Conservation (phyloP, 768 basidiomycete genomes). For the Hypholoma fasciculare region DNA sequence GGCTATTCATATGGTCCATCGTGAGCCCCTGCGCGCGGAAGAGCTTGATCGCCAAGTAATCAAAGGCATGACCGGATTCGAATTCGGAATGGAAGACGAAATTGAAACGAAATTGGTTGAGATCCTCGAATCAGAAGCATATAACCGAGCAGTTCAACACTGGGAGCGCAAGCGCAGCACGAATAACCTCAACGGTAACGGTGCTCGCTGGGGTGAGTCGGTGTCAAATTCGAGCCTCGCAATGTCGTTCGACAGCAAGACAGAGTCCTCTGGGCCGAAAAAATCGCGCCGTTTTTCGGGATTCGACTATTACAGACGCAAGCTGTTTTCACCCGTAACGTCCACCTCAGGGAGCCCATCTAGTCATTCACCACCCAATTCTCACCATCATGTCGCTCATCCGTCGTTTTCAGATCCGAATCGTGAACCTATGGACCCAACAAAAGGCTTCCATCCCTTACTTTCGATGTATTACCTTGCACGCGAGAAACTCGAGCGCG, state of each 20-base stretch:
- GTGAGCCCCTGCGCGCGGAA: constrained; percentile 85
- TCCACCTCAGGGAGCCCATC: constrained; percentile 42
- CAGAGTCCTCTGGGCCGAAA: constrained; percentile 40
- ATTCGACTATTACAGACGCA: constrained; percentile 92
- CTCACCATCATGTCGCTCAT: constrained; percentile 55
- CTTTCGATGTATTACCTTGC: constrained; percentile 97
- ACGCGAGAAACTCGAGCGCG: constrained; percentile 93
- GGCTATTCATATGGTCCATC: constrained; percentile 81
- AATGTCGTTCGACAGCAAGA: constrained; percentile 59
- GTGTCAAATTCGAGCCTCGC: constrained; percentile 72
- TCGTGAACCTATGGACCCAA: constrained; percentile 74
- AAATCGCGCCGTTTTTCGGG: constrained; percentile 89
- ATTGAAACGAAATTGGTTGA: constrained; percentile 73
- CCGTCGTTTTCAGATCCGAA: constrained; percentile 43
- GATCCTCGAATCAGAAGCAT: constrained; percentile 78
- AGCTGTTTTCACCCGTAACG: constrained; percentile 72
- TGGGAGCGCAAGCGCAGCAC: constrained; percentile 74
- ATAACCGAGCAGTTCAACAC: constrained; percentile 66
- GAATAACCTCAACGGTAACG: constrained; percentile 32
- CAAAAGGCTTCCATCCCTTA: constrained; percentile 90
- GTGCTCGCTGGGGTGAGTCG: constrained; percentile 51
- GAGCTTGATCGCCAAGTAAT: constrained; percentile 89
- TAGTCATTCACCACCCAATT: constrained; percentile 58
- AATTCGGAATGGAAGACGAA: constrained; percentile 88
- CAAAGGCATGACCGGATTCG: constrained; percentile 92